Evolutionary conservation across 176 grass and related monocot species (phyloP), one percentile per base, ranked within the genome.

Genomic region (Tillandsia leiboldiana): DNA sequence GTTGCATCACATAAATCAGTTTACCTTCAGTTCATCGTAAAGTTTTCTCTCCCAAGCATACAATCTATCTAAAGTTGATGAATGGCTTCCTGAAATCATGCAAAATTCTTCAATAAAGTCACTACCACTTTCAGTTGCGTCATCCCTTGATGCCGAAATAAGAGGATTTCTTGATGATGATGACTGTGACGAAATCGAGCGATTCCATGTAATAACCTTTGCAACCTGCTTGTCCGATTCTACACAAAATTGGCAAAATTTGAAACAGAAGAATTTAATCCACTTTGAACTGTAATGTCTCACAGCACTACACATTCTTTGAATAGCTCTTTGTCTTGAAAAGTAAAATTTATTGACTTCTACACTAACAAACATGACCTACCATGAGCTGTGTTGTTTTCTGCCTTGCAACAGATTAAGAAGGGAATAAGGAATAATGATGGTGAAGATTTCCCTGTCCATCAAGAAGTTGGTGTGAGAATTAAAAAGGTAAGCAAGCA

Each of bases 41-140:
- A 91, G 85, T 69, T 91, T 87, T 79, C 58, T 80, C 76, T 91
- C 88, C 88, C 88, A 91, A 63, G 84, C 84, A 79, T 77, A 82
- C 24, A 91, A 72, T 69, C 88, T 78, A 68, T 83, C 88, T 69
- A 91, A 77, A 79, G 84, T 84, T 20, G 85, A 83, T 14, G 88
- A 78, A 82, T 91, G 88, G 64, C 88, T 91, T 75, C 88, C 88
- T 23, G 84, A 91, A 56, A 82, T 66, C 88, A 91, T 91, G 63
- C 77, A 87, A 11, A 84, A 91, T 22, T 87, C 84, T 61, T 84
- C 84, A 59, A 81, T 67, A 10, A 85, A 79, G 48, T 91, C 81
- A 53, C 75, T 84, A 22, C 53, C 63, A 72, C 64, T 82, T 73
- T 91, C 84, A 50, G 72, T 14, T 59, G 51, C 72, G 12, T 82